phyloP scores from a whole-genome alignment of 352 stramenopile species.

The Pseudoperonospora humuli region DNA sequence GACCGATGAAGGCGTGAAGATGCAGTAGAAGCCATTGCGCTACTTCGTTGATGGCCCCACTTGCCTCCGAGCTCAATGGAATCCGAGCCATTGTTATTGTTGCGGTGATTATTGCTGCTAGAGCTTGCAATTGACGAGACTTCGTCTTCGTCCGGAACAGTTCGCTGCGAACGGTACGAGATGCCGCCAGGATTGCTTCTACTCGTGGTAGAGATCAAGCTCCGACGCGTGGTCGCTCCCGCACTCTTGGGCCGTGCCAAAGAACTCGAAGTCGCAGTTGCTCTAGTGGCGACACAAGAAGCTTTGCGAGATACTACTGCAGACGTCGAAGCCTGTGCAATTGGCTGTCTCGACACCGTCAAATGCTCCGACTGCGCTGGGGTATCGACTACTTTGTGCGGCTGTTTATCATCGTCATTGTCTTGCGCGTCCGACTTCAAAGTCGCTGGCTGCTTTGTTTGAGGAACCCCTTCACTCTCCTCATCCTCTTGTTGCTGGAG shows the following conservation, averaged over 20 bases:
- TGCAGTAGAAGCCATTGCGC: slow-evolving; percentile 16
- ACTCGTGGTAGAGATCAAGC: slow-evolving; percentile 1
- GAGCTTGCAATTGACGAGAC: slow-evolving; percentile 15
- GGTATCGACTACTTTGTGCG: slow-evolving; percentile 20
- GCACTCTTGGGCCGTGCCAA: slow-evolving; percentile 46
- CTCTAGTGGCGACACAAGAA: slow-evolving; percentile 5
- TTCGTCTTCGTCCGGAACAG: slow-evolving; percentile 28
- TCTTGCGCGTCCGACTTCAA: slow-evolving; percentile 9
- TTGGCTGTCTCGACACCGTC: neutral
- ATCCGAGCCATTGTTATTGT: slow-evolving; percentile 31
- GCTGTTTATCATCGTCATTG: slow-evolving; percentile 33
- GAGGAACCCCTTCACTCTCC: slow-evolving; percentile 2
- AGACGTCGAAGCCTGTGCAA: neutral
- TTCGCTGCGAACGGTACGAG: slow-evolving; percentile 18
- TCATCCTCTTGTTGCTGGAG: slow-evolving; percentile 20
- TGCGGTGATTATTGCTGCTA: slow-evolving; percentile 21
- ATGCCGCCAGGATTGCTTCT: slow-evolving; percentile 9
- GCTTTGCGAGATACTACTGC: slow-evolving; percentile 12
- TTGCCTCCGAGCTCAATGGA: slow-evolving; percentile 30
- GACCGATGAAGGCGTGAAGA: slow-evolving; percentile 31
- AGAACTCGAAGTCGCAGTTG: slow-evolving; percentile 14
- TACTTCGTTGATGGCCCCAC: slow-evolving; percentile 38
- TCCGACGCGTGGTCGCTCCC: slow-evolving; percentile 15
- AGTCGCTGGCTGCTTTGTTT: slow-evolving; percentile 1
- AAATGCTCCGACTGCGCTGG: slow-evolving; percentile 34